These are phyloP conservation scores for Cephaloascus albidus DNA, from an alignment of 805 yeast species.

Conservation along the genomic window DNA sequence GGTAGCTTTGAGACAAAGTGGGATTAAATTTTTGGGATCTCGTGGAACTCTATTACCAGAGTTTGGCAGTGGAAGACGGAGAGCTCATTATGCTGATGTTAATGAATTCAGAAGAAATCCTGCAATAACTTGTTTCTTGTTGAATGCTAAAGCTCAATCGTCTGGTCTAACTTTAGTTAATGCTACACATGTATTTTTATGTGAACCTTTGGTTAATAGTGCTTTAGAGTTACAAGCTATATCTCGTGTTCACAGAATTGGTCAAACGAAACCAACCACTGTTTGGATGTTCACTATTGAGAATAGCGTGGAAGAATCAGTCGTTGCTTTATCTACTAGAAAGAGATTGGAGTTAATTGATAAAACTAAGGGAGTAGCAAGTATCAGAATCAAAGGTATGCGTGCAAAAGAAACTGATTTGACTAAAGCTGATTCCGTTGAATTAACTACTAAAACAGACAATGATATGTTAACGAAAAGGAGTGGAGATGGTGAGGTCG, in stretches of 20 bases:
- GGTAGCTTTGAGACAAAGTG: constrained; percentile 52
- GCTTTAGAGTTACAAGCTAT: constrained; percentile 88
- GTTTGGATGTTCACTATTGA: constrained; percentile 89
- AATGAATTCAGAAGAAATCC: constrained; percentile 52
- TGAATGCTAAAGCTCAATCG: constrained; percentile 81
- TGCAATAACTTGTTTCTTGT: constrained; percentile 68
- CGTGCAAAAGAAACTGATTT: constrained; percentile 25
- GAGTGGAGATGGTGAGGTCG: constrained; percentile 48
- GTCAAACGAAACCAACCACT: constrained; percentile 71
- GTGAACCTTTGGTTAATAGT: constrained; percentile 88
- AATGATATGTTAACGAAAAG: constrained; percentile 37
- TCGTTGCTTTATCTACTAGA: constrained; percentile 58
- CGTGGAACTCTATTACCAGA: constrained; percentile 26
- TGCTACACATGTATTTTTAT: constrained; percentile 84
- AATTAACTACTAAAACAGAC: constrained; percentile 40
- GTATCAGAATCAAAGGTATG: constrained; percentile 5
- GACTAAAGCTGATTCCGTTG: constrained; percentile 40
- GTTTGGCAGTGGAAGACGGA: constrained; percentile 17
- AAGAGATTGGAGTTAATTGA: constrained; percentile 39
- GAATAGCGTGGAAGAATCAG: constrained; percentile 83
- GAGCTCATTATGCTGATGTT: constrained; percentile 24
- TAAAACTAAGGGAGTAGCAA: constrained; percentile 6
- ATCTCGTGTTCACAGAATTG: constrained; percentile 86
- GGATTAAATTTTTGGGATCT: constrained; percentile 49
- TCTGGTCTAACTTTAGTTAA: constrained; percentile 86